Percentiles rank a stretch among this genome's conserved stretches.
These are phyloP conservation scores for Phyllostachys edulis DNA, from an alignment of 176 grass and related monocot species.

Conservation along the genomic window DNA sequence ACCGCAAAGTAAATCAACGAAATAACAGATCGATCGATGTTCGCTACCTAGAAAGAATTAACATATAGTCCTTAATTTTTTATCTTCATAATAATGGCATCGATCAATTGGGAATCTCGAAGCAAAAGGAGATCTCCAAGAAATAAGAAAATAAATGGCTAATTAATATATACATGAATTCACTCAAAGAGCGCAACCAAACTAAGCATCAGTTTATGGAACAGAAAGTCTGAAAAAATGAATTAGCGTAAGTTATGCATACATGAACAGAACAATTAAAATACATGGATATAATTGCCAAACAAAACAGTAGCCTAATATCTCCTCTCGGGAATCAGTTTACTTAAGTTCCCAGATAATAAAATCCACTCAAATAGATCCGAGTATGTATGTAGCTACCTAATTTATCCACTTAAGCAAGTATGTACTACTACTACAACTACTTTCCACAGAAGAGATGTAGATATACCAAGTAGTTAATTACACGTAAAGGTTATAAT, in stretches of 20 bases:
- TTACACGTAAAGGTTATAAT: background rate
- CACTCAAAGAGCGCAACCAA: background rate
- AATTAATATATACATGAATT: background rate
- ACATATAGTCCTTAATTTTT: background rate
- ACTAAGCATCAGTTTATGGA: background rate
- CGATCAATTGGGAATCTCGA: background rate
- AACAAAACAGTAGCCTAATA: background rate
- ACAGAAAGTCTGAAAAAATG: background rate
- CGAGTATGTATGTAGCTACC: background rate
- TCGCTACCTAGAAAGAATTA: too few species aligned
- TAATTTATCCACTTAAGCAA: background rate
- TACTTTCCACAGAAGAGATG: background rate
- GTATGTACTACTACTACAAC: background rate
- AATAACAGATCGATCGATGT: background rate
- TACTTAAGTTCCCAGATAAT: conserved; percentile 7
- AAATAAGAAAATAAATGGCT: background rate
- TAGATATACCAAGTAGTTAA: background rate
- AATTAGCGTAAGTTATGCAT: background rate
- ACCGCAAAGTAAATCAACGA: background rate
- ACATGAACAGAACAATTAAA: background rate
- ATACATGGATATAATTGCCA: background rate
- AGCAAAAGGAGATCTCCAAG: background rate
- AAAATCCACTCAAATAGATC: background rate
- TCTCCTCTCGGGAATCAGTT: background rate
- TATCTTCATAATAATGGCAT: background rate